Percentiles rank a stretch among this genome's conserved stretches.
These are phyloP conservation scores for Knoxdaviesia capensis DNA, from an alignment of 2,329 filamentous ascomycete genomes.

Conservation along the genomic window DNA sequence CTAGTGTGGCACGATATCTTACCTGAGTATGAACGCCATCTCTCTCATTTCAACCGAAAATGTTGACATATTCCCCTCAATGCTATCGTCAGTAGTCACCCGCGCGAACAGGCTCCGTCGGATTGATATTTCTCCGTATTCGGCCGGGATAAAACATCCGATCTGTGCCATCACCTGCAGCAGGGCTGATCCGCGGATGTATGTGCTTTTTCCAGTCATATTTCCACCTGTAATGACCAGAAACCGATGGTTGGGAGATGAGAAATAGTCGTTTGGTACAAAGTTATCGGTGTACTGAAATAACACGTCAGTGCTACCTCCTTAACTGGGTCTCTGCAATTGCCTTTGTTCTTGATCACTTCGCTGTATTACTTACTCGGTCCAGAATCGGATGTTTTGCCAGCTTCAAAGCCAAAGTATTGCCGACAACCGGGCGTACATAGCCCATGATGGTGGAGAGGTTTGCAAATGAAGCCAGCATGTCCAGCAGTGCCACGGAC, in stretches of 20 bases:
- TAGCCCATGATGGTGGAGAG: slow-evolving; percentile 41
- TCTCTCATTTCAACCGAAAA: slow-evolving; percentile 94
- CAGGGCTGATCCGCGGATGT: slow-evolving; percentile 69
- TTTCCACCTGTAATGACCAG: slow-evolving; percentile 93
- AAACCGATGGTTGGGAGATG: slow-evolving; percentile 60
- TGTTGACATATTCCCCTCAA: slow-evolving; percentile 80
- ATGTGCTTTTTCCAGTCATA: slow-evolving; percentile 96
- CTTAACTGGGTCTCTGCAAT: too few relatives aligned
- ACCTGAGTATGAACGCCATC: slow-evolving; percentile 74
- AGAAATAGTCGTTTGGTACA: slow-evolving; percentile 80
- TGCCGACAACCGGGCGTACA: slow-evolving; percentile 45
- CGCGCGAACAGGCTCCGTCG: slow-evolving; percentile 72
- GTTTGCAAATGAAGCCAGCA: slow-evolving; percentile 61
- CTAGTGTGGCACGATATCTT: not conserved
- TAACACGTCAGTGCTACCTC: too few relatives aligned
- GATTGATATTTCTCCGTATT: slow-evolving; percentile 65
- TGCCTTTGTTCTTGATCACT: not conserved
- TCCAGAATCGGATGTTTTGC: slow-evolving; percentile 66
- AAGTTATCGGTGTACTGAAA: slow-evolving; percentile 31
- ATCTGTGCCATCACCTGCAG: slow-evolving; percentile 88
- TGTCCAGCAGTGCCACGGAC: slow-evolving; percentile 69
- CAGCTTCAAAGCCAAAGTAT: slow-evolving; percentile 49
- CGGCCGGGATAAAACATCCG: slow-evolving; percentile 73
- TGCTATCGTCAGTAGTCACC: slow-evolving; percentile 68
- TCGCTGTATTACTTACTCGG: slow-evolving; percentile 21